These are phyloP conservation scores for Taphrina betulina DNA, from an alignment of 1,139 yeast genomes.

Conservation along the genomic window DNA sequence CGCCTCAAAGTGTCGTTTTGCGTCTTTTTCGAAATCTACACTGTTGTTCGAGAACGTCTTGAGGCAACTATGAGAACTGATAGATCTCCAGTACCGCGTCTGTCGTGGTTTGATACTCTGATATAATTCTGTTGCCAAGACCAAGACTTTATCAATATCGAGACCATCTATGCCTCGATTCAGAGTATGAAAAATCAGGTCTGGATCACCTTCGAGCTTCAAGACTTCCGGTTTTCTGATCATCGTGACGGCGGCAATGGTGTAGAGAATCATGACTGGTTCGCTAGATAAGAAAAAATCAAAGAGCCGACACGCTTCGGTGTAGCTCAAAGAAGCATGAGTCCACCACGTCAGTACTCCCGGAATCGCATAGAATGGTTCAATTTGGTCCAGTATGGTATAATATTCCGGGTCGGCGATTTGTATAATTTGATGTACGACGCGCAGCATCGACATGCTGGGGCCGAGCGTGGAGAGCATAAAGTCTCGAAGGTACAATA, in stretches of 20 bases:
- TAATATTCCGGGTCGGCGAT: constrained; percentile 55
- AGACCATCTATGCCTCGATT: background rate
- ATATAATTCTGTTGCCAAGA: background rate
- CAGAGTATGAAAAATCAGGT: constrained; percentile 14
- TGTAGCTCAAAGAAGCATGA: constrained; percentile 60
- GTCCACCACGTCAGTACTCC: constrained; percentile 73
- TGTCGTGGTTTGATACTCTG: constrained; percentile 18
- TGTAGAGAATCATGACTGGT: constrained; percentile 31
- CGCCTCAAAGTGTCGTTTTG: background rate
- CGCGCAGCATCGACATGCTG: constrained; percentile 61
- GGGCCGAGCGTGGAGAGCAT: constrained; percentile 70
- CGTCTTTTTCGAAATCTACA: background rate
- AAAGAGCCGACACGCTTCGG: constrained; percentile 59
- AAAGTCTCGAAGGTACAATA: constrained; percentile 71
- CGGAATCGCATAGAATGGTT: constrained; percentile 66
- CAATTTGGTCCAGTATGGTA: constrained; percentile 50
- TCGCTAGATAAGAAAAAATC: constrained; percentile 57
- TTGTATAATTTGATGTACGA: constrained; percentile 62
- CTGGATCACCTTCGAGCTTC: constrained; percentile 7
- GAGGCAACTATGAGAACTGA: constrained; percentile 14
- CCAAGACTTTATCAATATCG: constrained; percentile 1
- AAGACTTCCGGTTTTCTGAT: constrained; percentile 5
- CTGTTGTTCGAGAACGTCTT: constrained; percentile 1
- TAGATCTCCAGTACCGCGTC: constrained; percentile 5
- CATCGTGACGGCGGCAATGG: constrained; percentile 24